Evolutionary conservation across 2,329 filamentous ascomycete species (phyloP).

Genomic region (Aspergillus pseudoviridinutans): DNA sequence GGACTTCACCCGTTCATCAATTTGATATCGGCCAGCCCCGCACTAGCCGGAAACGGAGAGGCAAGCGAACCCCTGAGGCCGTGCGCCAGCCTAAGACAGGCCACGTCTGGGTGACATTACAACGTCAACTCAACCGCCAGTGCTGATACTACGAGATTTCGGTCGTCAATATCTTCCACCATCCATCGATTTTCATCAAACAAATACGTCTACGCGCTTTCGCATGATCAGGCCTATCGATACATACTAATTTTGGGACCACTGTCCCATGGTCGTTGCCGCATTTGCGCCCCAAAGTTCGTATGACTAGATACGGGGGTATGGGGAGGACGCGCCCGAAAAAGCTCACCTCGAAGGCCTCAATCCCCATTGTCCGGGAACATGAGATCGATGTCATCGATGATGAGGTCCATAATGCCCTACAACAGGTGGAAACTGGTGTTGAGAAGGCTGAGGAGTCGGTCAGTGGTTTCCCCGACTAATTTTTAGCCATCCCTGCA

Average conservation of each 20-base stretch:
- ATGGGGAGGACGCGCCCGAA: slow-evolving; percentile 48
- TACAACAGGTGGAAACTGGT: slow-evolving; percentile 84
- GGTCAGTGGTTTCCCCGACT: slow-evolving; percentile 59
- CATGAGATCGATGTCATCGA: slow-evolving; percentile 88
- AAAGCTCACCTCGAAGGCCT: slow-evolving; percentile 88
- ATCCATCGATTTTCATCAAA: slow-evolving; percentile 51
- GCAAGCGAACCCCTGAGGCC: slow-evolving; percentile 43
- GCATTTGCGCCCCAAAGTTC: slow-evolving; percentile 37
- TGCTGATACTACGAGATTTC: slow-evolving; percentile 30
- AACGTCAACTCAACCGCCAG: slow-evolving; percentile 44
- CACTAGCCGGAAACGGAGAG: slow-evolving; percentile 38
- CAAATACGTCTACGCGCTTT: slow-evolving; percentile 51
- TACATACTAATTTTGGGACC: slow-evolving; percentile 62
- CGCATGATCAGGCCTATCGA: slow-evolving; percentile 57
- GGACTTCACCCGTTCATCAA: slow-evolving; percentile 19
- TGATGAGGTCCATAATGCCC: slow-evolving; percentile 76
- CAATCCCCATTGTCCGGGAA: slow-evolving; percentile 81
- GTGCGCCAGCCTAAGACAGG: slow-evolving; percentile 41
- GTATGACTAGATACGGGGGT: slow-evolving; percentile 44
- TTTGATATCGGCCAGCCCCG: slow-evolving; percentile 43
- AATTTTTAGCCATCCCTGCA: slow-evolving; percentile 31
- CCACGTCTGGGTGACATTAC: slow-evolving; percentile 36
- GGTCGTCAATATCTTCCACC: slow-evolving; percentile 41
- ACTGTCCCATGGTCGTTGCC: slow-evolving; percentile 42
- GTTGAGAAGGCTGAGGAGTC: slow-evolving; percentile 97